Conservation (phyloP, 2,329 filamentous ascomycete genomes). For the Ophiostoma quercus region DNA sequence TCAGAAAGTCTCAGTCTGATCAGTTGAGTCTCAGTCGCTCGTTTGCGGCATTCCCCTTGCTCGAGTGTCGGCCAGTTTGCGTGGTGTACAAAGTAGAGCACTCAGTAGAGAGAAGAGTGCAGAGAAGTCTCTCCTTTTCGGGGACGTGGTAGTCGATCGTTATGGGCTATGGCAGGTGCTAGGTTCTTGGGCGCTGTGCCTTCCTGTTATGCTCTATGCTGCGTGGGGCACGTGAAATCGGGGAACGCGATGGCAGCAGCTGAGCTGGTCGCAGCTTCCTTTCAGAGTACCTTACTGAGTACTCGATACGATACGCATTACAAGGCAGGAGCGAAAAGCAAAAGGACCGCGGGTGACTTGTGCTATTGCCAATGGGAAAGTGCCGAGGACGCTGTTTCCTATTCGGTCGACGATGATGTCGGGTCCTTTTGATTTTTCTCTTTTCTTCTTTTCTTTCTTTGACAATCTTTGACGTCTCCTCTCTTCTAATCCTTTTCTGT, state of each 20-base stretch:
- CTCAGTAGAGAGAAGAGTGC: no score
- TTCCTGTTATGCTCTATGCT: background rate
- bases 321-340: constrained; percentile 5
- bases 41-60: constrained; percentile 8
- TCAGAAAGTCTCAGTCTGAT: background rate
- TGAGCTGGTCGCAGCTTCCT: background rate
- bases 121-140: constrained; percentile 10
- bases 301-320: background rate
- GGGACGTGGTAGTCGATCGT: constrained; percentile 19
- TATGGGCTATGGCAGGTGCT: background rate
- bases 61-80: background rate
- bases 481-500: background rate
- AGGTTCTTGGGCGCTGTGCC: background rate
- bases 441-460: background rate
- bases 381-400: constrained; percentile 11
- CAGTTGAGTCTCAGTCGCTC: background rate
- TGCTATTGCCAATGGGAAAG: background rate
- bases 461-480: background rate
- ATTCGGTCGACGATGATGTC: background rate
- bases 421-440: background rate
- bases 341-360: background rate
- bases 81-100: no score
- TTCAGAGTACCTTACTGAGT: no score
- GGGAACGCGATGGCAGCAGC: constrained; percentile 2
- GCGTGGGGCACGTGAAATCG: constrained; percentile 18